A percentile compares a stretch with the other conserved stretches of the same genome.
These are phyloP conservation scores for Quercus alba DNA, from an alignment of 306 rosid species.

Conservation along the genomic window DNA sequence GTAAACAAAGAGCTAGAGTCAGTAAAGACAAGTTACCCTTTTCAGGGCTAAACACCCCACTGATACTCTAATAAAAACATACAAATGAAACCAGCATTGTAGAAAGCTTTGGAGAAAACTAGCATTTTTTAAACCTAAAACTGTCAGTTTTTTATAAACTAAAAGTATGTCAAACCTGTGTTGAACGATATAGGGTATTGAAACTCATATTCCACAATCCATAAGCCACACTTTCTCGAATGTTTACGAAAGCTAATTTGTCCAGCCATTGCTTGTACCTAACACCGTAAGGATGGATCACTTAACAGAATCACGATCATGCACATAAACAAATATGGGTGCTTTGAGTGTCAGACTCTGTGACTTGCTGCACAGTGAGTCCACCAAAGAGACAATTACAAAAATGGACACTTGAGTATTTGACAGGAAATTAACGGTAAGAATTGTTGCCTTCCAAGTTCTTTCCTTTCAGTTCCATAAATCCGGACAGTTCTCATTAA, in stretches of 20 bases:
- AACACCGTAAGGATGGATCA: slow-evolving; percentile 25
- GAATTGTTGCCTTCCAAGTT: slow-evolving; percentile 48
- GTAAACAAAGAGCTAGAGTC: background rate
- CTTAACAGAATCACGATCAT: background rate
- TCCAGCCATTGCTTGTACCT: slow-evolving; percentile 68
- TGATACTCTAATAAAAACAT: background rate
- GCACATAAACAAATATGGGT: background rate
- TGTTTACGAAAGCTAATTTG: slow-evolving; percentile 45
- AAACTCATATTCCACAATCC: slow-evolving; percentile 74
- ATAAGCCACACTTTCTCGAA: slow-evolving; percentile 65
- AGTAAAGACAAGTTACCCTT: background rate
- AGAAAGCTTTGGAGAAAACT: background rate
- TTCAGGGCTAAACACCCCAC: background rate
- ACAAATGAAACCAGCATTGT: background rate
- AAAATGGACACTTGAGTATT: background rate
- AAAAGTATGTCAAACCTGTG: slow-evolving; percentile 52
- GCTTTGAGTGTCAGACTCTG: background rate
- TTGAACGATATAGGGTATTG: slow-evolving; percentile 54
- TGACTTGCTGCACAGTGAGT: background rate
- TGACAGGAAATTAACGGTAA: slow-evolving; percentile 9
- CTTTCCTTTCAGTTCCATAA: slow-evolving; percentile 51
- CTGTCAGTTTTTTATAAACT: background rate
- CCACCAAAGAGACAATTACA: background rate
- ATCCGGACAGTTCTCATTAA: slow-evolving; percentile 52
- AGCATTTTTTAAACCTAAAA: background rate